Conservation (phyloP, 1,284 basidiomycete genomes). For the Marasmius sp. region DNA sequence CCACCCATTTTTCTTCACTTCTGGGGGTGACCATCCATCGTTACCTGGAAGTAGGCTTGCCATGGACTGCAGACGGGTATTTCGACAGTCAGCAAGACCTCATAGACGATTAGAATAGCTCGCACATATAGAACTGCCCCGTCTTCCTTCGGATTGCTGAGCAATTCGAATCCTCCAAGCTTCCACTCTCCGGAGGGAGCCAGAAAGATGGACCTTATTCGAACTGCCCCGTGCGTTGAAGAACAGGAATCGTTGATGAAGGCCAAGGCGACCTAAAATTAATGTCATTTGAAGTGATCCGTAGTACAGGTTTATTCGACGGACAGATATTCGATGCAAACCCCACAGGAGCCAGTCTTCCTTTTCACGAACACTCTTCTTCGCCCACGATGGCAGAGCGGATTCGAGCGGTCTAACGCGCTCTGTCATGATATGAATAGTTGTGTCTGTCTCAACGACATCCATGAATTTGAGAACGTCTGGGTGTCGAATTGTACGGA, state of each 20-base stretch:
- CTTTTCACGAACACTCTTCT: slow-evolving; percentile 60
- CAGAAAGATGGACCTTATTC: slow-evolving; percentile 82
- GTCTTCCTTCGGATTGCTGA: slow-evolving; percentile 83
- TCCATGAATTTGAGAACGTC: slow-evolving; percentile 96
- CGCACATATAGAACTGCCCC: slow-evolving; percentile 77
- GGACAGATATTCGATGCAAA: slow-evolving; percentile 83
- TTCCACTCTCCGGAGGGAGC: slow-evolving; percentile 95
- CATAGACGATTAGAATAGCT: slow-evolving; percentile 19
- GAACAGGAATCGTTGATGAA: slow-evolving; percentile 88
- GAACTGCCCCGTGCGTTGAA: slow-evolving; percentile 88
- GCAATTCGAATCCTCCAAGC: slow-evolving; percentile 89
- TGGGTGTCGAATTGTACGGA: slow-evolving; percentile 91
- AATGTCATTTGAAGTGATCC: background rate
- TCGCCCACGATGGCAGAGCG: slow-evolving; percentile 65
- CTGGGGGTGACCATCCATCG: slow-evolving; percentile 70
- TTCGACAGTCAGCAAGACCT: background rate
- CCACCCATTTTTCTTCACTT: slow-evolving; percentile 92
- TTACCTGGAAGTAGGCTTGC: slow-evolving; percentile 68
- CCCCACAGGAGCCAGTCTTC: slow-evolving; percentile 97
- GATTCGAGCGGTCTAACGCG: slow-evolving; percentile 77
- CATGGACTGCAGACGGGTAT: slow-evolving; percentile 53
- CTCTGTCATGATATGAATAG: slow-evolving; percentile 94
- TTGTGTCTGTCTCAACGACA: slow-evolving; percentile 84
- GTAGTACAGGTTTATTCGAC: slow-evolving; percentile 28
- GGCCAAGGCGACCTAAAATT: slow-evolving; percentile 75